These are phyloP conservation scores for Scutellaria galericulata DNA, from an alignment of 257 asterid genomes.

Conservation along the genomic window DNA sequence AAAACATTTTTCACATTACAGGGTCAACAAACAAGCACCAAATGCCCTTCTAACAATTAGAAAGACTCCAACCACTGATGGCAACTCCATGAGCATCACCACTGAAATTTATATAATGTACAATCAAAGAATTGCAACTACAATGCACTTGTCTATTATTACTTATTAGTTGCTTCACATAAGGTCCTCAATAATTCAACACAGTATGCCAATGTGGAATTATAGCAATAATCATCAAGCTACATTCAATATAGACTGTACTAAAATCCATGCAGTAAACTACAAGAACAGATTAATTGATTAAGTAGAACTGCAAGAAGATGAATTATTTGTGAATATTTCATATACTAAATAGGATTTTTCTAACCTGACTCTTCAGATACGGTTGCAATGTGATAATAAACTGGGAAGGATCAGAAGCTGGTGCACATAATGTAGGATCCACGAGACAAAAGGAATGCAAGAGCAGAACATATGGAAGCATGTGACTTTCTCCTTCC, in stretches of 20 bases:
- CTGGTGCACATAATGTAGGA: constrained; percentile 88
- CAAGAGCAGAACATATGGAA: constrained; percentile 85
- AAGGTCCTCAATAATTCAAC: constrained; percentile 17
- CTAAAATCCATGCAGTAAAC: constrained; percentile 9
- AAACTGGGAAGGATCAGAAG: constrained; percentile 97
- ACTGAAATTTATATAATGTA: constrained; percentile 12
- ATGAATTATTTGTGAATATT: constrained; percentile 11
- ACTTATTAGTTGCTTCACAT: constrained; percentile 13
- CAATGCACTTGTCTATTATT: constrained; percentile 17
- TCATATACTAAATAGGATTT: constrained; percentile 9
- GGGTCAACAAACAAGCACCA: constrained; percentile 22
- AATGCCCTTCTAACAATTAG: constrained; percentile 20
- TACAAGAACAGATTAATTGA: constrained; percentile 25
- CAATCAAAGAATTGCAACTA: constrained; percentile 19
- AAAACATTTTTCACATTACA: constrained; percentile 22
- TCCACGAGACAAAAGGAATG: constrained; percentile 95
- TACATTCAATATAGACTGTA: constrained; percentile 27
- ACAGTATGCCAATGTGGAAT: constrained; percentile 14
- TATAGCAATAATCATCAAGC: background rate
- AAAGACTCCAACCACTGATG: constrained; percentile 4
- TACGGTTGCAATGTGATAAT: constrained; percentile 93
- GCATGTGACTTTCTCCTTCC: constrained; percentile 84
- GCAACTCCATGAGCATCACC: constrained; percentile 20
- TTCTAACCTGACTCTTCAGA: constrained; percentile 86
- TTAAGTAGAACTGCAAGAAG: constrained; percentile 21